These are phyloP conservation scores for Fusarium scirpi DNA, from an alignment of 2,329 filamentous ascomycete genomes.

Conservation along the genomic window DNA sequence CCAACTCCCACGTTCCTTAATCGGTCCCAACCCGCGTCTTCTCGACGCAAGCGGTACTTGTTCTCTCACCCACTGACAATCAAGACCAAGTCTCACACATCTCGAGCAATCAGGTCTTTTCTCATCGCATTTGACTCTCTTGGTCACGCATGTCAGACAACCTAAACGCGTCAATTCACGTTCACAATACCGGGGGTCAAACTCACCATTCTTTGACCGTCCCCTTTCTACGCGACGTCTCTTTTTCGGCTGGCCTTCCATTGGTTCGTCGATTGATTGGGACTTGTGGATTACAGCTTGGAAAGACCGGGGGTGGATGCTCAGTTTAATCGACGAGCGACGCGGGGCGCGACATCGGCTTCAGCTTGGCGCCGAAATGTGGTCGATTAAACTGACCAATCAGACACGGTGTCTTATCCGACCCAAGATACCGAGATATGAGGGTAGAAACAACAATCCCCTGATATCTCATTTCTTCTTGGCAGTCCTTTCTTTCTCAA, in stretches of 20 bases:
- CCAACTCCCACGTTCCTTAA: constrained; percentile 8
- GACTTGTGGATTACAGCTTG: not conserved
- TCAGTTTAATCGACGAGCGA: not conserved
- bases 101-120: not conserved
- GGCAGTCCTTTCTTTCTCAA: not conserved
- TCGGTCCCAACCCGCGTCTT: constrained; percentile 4
- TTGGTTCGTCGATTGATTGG: not conserved
- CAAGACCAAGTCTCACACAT: not conserved
- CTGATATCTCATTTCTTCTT: not conserved
- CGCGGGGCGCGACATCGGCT: too few species aligned
- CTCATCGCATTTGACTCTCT: constrained; percentile 24
- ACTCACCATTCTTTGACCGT: constrained; percentile 22
- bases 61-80: not conserved
- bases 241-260: not conserved
- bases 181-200: not conserved
- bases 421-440: not conserved
- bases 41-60: constrained; percentile 6
- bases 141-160: constrained; percentile 8
- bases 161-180: constrained; percentile 2
- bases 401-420: rapidly evolving
- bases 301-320: not conserved
- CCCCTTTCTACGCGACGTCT: constrained; percentile 25
- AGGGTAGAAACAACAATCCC: not conserved
- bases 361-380: too few species aligned
- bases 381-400: constrained; percentile 23